Percentiles rank a stretch among this genome's conserved stretches.
phyloP scores from a whole-genome alignment of 441 rosid species.

The Bruguiera hainesii region DNA sequence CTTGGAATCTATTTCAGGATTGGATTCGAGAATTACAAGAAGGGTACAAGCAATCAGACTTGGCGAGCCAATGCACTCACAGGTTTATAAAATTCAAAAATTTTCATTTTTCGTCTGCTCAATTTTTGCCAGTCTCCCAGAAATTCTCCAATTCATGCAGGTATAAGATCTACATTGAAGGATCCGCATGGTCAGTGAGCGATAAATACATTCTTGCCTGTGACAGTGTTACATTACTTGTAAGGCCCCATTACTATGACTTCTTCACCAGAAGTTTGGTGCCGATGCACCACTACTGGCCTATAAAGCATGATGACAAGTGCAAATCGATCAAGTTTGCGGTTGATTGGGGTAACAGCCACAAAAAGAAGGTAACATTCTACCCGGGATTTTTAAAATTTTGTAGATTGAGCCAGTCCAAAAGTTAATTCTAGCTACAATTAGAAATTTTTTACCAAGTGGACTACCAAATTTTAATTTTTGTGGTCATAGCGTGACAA shows the following conservation, averaged over 20 bases:
- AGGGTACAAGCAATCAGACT: conserved; percentile 70
- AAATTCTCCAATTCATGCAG: conserved; percentile 27
- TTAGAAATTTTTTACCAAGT: too few species aligned
- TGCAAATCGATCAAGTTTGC: conserved; percentile 82
- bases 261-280: conserved; percentile 78
- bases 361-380: conserved; percentile 46
- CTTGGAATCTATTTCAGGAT: conserved; percentile 40
- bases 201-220: conserved; percentile 91
- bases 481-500: too few species aligned
- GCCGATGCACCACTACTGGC: conserved; percentile 83
- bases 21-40: conserved; percentile 55
- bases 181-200: conserved; percentile 92
- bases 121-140: too few species aligned
- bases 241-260: conserved; percentile 66
- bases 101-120: not conserved
- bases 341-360: conserved; percentile 82
- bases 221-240: conserved; percentile 62
- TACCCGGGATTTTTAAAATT: not conserved
- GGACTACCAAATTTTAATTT: too few species aligned
- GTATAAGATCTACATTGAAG: conserved; percentile 86
- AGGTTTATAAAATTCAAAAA: conserved; percentile 35
- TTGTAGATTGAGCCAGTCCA: not conserved
- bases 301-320: conserved; percentile 54
- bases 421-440: not conserved
- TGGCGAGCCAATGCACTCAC: conserved; percentile 67